Conservation (phyloP, 2,329 filamentous ascomycete species). For the Furcasterigmium furcatum region DNA sequence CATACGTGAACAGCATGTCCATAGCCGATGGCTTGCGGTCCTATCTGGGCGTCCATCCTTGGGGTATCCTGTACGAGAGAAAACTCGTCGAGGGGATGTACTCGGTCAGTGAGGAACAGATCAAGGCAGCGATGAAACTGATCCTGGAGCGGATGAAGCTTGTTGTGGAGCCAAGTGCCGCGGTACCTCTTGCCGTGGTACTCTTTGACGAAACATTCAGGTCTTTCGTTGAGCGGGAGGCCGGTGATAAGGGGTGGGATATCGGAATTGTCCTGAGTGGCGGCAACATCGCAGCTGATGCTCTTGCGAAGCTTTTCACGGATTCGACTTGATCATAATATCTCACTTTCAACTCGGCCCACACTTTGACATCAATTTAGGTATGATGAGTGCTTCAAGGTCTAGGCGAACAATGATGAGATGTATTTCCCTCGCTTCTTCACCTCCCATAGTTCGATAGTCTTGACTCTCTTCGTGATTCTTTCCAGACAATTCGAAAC, state of each 20-base stretch:
- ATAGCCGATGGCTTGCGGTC: conserved; percentile 88
- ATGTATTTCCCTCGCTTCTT: no score
- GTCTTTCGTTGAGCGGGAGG: conserved; percentile 64
- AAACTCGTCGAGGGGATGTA: conserved; percentile 68
- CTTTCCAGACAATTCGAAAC: no score
- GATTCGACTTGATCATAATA: no score
- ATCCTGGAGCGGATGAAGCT: conserved; percentile 88
- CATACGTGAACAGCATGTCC: conserved; percentile 69
- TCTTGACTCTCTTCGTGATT: no score
- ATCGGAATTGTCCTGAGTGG: conserved; percentile 58
- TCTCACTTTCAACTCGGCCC: no score
- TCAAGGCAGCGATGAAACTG: conserved; percentile 70
- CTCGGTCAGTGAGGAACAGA: conserved; percentile 78
- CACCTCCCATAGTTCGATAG: no score
- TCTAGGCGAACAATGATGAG: no score
- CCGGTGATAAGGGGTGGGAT: conserved; percentile 71
- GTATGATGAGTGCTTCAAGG: no score
- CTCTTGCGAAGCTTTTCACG: conserved; percentile 47
- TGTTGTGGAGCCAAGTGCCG: conserved; percentile 83
- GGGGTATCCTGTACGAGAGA: conserved; percentile 70
- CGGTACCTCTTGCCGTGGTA: conserved; percentile 78
- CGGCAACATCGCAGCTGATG: conserved; percentile 56
- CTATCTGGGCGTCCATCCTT: conserved; percentile 73
- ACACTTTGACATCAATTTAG: no score
- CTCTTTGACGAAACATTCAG: conserved; percentile 86